Evolutionary conservation across 306 rosid genomes (phyloP), one percentile per base, ranked within the genome.

Genomic region (Lathyrus oleraceus): DNA sequence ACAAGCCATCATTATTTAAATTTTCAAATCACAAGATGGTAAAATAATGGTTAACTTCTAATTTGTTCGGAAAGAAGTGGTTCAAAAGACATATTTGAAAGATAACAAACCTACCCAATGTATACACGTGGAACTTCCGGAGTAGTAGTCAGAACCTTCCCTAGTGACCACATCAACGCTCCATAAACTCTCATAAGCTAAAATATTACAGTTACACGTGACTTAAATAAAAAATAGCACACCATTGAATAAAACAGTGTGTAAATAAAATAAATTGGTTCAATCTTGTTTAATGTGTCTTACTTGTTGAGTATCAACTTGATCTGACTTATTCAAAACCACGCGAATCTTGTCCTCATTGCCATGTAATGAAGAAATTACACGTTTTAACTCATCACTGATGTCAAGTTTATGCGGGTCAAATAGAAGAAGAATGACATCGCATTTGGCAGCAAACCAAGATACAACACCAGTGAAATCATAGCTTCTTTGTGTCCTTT

Each of bases 141-240:
- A 54, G 92, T 94, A 54, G 92, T 94, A 67, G 86, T 94, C 71
- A 91, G 20, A 43, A 94, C 96, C 72, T 91, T 94, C 42, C 97
- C 97, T 59, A 94, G 74, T 3, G 97, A 94, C 99, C 99, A 94
- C 99, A 94, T 94, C 80, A 94, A 81, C 0, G 97, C 99, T 81
- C 96, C 97, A 77, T 91, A 94, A n/a, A 94, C 97, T 78, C 99
- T 88, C 99, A 94, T 94, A 61, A 94, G 89, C 99, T 91, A 53
- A 36, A 74, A 63, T 10, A 23, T n/a, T 51, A 39, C 5, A 49
- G 45, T 38, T 3, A 23, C 21, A 70, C 9, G 13, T 4, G 67
- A 49, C 35, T 45, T 35, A 40, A 1, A 30, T 20, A 25, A 21
- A 59, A 35, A 36, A 58, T 13, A 58, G 54, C 71, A 12, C 9